phyloP scores from a whole-genome alignment of 176 grass and related monocot genomes.

The Oryza longistaminata region DNA sequence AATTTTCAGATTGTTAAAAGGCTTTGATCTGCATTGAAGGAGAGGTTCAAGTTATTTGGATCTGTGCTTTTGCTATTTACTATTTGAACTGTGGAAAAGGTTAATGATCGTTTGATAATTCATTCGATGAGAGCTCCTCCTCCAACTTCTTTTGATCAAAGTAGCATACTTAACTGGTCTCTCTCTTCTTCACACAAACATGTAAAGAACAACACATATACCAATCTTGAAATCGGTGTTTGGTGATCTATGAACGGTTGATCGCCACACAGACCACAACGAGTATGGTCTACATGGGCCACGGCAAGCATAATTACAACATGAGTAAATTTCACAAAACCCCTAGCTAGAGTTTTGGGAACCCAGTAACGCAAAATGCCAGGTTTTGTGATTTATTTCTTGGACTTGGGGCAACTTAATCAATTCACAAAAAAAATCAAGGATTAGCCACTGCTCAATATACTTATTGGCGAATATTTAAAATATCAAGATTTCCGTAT shows the following conservation, averaged over 20 bases:
- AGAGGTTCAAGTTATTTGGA: no score
- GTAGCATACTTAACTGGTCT: background rate
- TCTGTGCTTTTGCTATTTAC: background rate
- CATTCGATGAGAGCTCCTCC: background rate
- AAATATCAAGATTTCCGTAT: background rate
- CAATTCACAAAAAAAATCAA: background rate
- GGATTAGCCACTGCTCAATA: background rate
- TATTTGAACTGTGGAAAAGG: background rate
- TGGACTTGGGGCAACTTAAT: background rate
- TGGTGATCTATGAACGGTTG: no score
- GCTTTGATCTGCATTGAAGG: no score
- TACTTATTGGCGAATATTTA: slow-evolving; percentile 33
- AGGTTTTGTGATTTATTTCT: background rate
- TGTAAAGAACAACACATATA: no score
- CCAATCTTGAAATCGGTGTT: no score
- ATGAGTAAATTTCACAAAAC: background rate
- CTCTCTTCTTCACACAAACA: no score
- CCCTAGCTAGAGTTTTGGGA: no score
- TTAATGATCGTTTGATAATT: background rate
- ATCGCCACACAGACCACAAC: no score
- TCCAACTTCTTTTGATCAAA: background rate
- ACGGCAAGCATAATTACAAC: background rate
- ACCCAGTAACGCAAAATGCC: no score
- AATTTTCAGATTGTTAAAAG: no score
- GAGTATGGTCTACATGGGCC: no score